These are phyloP conservation scores for Bifiguratus adelaidae DNA, from an alignment of 192 early-diverging fungal genomes.

Conservation along the genomic window DNA sequence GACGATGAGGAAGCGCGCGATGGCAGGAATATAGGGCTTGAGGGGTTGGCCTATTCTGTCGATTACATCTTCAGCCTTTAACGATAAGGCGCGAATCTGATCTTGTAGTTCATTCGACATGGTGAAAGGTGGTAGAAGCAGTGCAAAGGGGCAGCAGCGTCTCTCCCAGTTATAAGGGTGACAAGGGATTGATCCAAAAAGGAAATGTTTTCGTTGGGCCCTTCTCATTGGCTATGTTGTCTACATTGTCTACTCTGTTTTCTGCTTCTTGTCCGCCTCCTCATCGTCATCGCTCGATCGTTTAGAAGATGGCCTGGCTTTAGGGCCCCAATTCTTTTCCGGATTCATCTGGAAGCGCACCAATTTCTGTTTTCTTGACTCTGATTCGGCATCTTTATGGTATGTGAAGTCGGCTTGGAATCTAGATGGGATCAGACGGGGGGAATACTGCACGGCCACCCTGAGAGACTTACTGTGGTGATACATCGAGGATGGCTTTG, in stretches of 20 bases:
- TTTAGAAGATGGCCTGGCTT: constrained; percentile 68
- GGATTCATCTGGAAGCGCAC: constrained; percentile 96
- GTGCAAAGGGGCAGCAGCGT: too few species aligned
- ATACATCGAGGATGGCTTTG: constrained; percentile 46
- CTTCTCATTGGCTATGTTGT: too few species aligned
- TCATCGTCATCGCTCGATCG: too few species aligned
- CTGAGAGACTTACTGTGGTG: constrained; percentile 13
- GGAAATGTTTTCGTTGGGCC: too few species aligned
- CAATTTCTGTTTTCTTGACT: constrained; percentile 68
- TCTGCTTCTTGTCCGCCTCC: too few species aligned
- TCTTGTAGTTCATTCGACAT: constrained; percentile 18
- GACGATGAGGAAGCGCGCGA: constrained; percentile 90
- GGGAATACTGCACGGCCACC: neutral
- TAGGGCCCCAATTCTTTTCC: constrained; percentile 95
- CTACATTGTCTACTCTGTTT: too few species aligned
- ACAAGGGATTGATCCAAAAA: too few species aligned
- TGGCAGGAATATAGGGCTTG: constrained; percentile 85
- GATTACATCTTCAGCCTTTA: constrained; percentile 63
- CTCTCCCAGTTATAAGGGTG: too few species aligned
- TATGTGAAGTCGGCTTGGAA: constrained; percentile 61
- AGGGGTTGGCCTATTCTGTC: constrained; percentile 67
- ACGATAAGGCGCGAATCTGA: constrained; percentile 32
- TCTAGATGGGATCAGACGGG: constrained; percentile 5
- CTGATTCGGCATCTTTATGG: constrained; percentile 62
- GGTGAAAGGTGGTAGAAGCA: too few species aligned